Base-by-base conservation (phyloP, 2,329 filamentous ascomycete genomes). In the Phyllosticta citriasiana region DNA sequence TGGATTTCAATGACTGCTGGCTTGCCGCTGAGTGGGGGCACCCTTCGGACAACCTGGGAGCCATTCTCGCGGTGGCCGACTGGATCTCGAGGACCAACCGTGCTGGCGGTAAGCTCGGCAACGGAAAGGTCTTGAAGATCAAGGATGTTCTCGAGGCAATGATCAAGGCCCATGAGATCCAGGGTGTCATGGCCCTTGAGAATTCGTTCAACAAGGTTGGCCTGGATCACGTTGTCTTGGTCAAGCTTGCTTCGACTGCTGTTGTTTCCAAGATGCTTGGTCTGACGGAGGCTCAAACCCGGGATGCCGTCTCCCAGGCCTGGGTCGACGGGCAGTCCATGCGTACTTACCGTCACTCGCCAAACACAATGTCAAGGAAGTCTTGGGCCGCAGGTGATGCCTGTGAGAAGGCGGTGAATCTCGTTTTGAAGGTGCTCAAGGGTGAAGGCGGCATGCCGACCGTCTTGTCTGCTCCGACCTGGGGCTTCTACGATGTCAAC, bases 1-100 rank as follows among this genome's bases (percentile, higher is more conserved):
- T 99, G 71, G 94, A 99, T 80, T 99, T 97, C 84, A 99, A 99
- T 77, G 94, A 99, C 84, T 97, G 94, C 85, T 99, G 93, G 94
- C 83, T 97, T 66, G 94, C 93, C 53, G 94, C 94, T 61, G 94
- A 99, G 80, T 99, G 94, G 94, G 94, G 94, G 63, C 94, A 99
- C 77, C 94, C 94, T 64, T 97, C 92, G 4, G 94, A 99, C 81
- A 99, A 99, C 82, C 78, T 99, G 68, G 94, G 94, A 65, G 94
- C 93, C 70, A 99, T 99, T 73, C 85, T 99, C 65, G 91, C 93
- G 55, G 92, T 97, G 58, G 91, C 94, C 63, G 94, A 99, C 81
- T 99, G 94, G 94, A 85, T 96, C 72, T 95, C 92, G 69, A 88
- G 94, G 69, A 97, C 93, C 66, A 96, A 94, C 79, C 84, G 93